Evolutionary conservation across 345 rosid species (phyloP).

Genomic region (Gossypium australe): DNA sequence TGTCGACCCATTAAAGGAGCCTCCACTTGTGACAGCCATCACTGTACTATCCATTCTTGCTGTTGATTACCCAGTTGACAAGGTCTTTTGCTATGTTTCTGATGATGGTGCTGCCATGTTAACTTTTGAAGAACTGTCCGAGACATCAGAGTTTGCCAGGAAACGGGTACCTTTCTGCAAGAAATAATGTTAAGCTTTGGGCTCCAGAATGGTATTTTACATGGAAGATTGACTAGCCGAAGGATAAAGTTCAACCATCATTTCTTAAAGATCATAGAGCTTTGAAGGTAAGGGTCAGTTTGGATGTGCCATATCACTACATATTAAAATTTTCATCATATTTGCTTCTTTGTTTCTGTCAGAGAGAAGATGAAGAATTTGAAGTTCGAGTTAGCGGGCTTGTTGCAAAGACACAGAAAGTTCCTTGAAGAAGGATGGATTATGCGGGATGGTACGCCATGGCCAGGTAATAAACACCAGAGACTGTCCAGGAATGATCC

Average conservation of each 20-base stretch:
- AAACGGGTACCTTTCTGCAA: constrained; percentile 91
- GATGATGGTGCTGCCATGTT: constrained; percentile 98
- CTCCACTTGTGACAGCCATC: constrained; percentile 92
- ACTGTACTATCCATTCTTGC: constrained; percentile 86
- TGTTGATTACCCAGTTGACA: constrained; percentile 90
- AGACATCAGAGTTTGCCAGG: constrained; percentile 89
- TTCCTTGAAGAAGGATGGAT: constrained; percentile 92
- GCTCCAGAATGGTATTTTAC: constrained; percentile 94
- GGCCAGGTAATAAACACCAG: constrained; percentile 95
- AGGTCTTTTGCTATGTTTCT: constrained; percentile 88
- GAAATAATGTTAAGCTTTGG: constrained; percentile 81
- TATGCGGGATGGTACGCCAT: constrained; percentile 96
- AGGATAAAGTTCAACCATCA: constrained; percentile 86
- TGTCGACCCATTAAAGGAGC: constrained; percentile 90
- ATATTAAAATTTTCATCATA: neutral
- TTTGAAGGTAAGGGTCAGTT: constrained; percentile 56
- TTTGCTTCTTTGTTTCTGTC: constrained; percentile 18
- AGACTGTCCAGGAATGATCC: constrained; percentile 99
- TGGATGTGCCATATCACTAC: neutral
- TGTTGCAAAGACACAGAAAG: constrained; percentile 78
- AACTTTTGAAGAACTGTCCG: constrained; percentile 75
- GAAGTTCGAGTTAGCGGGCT: constrained; percentile 78
- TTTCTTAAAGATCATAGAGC: constrained; percentile 96
- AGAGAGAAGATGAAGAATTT: constrained; percentile 92
- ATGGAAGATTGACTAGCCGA: constrained; percentile 77